phyloP scores from a whole-genome alignment of 2,329 filamentous ascomycete genomes.

The Talaromyces pinophilus region DNA sequence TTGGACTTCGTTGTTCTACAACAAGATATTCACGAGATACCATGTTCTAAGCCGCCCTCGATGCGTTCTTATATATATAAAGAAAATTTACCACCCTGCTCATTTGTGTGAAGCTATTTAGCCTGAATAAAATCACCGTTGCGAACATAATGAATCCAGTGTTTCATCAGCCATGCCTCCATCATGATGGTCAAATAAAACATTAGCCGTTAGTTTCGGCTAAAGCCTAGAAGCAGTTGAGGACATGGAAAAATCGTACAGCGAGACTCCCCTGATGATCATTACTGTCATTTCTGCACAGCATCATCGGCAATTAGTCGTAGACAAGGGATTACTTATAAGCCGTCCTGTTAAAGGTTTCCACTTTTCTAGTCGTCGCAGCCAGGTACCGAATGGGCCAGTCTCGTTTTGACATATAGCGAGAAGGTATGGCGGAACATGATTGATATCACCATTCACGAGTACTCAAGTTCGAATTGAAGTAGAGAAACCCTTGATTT shows the following conservation, averaged over 20 bases:
- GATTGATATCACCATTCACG: background rate
- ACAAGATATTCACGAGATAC: background rate
- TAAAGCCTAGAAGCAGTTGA: background rate
- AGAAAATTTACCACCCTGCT: background rate
- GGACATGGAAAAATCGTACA: background rate
- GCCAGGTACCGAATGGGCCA: background rate
- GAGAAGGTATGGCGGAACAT: background rate
- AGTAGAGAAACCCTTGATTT: background rate
- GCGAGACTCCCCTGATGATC: slow-evolving; percentile 17
- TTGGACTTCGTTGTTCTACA: background rate
- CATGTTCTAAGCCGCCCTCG: background rate
- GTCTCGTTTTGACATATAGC: background rate
- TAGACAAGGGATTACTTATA: background rate
- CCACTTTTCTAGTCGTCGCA: background rate
- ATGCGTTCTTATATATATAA: slow-evolving; percentile 3
- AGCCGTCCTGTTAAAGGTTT: background rate
- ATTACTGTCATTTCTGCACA: background rate
- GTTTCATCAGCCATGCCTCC: background rate
- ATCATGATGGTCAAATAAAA: background rate
- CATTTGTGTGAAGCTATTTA: background rate
- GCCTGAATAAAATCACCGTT: slow-evolving; percentile 3
- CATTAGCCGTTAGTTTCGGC: background rate
- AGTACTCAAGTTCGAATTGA: background rate
- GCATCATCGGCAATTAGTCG: background rate
- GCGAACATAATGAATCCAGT: background rate